phyloP scores from a whole-genome alignment of 2,329 filamentous ascomycete species.

The Botrytis elliptica region DNA sequence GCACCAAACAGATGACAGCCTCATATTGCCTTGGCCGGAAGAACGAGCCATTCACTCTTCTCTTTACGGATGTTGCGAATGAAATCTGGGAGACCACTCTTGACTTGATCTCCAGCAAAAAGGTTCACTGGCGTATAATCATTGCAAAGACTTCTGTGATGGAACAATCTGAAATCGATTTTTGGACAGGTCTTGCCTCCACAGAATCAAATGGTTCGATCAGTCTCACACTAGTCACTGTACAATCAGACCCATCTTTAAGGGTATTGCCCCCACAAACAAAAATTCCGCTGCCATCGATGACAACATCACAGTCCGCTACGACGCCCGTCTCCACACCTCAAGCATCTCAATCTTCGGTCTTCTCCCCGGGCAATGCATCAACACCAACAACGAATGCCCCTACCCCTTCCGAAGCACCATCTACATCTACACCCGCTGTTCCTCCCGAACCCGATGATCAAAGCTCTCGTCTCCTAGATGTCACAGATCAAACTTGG shows the following conservation, averaged over 20 bases:
- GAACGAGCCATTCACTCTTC: constrained; percentile 50
- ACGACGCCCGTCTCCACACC: constrained; percentile 70
- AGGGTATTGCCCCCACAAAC: constrained; percentile 58
- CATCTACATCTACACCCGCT: constrained; percentile 40
- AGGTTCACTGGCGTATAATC: constrained; percentile 74
- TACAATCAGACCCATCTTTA: constrained; percentile 64
- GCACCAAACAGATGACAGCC: constrained; percentile 68
- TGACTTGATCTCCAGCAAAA: constrained; percentile 67
- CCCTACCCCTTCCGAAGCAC: constrained; percentile 43
- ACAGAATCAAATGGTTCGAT: constrained; percentile 51
- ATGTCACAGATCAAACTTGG: constrained; percentile 74
- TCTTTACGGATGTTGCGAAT: constrained; percentile 62
- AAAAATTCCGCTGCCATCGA: constrained; percentile 48
- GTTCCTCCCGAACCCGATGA: constrained; percentile 57
- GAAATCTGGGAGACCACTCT: constrained; percentile 79
- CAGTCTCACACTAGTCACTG: constrained; percentile 59
- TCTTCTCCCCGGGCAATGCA: constrained; percentile 59
- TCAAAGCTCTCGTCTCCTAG: constrained; percentile 67
- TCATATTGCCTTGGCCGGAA: constrained; percentile 70
- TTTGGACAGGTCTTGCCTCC: constrained; percentile 55
- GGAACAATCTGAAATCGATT: constrained; percentile 62
- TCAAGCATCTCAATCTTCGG: constrained; percentile 47
- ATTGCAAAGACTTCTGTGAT: constrained; percentile 70
- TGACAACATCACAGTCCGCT: constrained; percentile 42
- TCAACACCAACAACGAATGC: constrained; percentile 31